Percentiles rank a stretch among this genome's conserved stretches.
These are phyloP conservation scores for Penicillium alfredii DNA, from an alignment of 495 filamentous ascomycete species.

Conservation along the genomic window DNA sequence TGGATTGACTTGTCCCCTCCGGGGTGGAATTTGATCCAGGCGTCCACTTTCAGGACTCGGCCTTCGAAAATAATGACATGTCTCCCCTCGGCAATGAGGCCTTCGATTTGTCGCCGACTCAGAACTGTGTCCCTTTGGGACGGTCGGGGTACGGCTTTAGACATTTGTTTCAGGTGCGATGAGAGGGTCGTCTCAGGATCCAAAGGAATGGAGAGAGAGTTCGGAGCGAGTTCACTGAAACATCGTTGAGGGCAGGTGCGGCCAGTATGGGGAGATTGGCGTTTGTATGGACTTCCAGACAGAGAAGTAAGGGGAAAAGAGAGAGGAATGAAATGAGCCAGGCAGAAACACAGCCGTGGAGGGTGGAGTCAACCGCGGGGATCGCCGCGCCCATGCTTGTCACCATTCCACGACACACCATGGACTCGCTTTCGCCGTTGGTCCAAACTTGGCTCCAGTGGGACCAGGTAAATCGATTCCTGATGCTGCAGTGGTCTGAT, in stretches of 20 bases:
- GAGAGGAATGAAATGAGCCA: constrained; percentile 3
- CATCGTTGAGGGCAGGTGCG: constrained; percentile 3
- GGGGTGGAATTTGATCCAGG: constrained; percentile 84
- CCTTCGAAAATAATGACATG: constrained; percentile 74
- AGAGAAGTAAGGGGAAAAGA: not conserved
- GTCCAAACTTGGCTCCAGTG: constrained; percentile 56
- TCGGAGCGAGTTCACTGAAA: constrained; percentile 1
- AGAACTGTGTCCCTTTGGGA: constrained; percentile 47
- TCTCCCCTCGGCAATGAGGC: constrained; percentile 78
- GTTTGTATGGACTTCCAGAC: too few relatives aligned
- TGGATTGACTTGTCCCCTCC: constrained; percentile 87
- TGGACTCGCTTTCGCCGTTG: constrained; percentile 32
- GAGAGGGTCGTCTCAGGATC: constrained; percentile 4
- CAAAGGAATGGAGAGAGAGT: not conserved
- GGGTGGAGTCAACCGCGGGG: constrained; percentile 19
- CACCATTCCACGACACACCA: constrained; percentile 5
- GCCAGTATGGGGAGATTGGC: too few relatives aligned
- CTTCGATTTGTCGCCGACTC: constrained; percentile 75
- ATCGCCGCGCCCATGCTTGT: constrained; percentile 14
- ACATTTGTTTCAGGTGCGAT: constrained; percentile 14
- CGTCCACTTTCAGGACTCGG: constrained; percentile 78
- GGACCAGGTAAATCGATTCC: constrained; percentile 44
- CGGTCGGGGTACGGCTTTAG: constrained; percentile 10
- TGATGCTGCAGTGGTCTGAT: constrained; percentile 12
- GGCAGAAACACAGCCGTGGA: constrained; percentile 15